These are phyloP conservation scores for Blastocystis sp. DNA, from an alignment of 352 stramenopile species.

Conservation along the genomic window DNA sequence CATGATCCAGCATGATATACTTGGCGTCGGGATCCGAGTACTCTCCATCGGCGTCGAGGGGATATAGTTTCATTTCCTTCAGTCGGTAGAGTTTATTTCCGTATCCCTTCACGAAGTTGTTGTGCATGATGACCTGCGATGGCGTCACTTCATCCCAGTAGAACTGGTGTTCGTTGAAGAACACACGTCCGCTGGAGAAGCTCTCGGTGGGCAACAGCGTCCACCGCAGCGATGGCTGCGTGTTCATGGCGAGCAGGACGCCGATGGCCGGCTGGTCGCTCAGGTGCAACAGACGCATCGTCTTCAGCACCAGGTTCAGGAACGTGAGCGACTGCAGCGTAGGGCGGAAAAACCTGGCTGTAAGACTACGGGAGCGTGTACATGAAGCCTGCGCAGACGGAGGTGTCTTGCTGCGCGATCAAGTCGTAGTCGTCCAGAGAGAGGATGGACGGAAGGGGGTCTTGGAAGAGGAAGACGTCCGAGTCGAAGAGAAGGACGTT, in stretches of 20 bases:
- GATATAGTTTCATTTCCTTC: constrained; percentile 49
- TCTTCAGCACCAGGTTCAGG: not conserved
- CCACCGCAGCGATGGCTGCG: constrained; percentile 1
- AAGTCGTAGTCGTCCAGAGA: not conserved
- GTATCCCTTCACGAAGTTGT: constrained; percentile 28
- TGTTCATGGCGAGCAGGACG: not conserved
- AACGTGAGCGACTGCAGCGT: constrained; percentile 5
- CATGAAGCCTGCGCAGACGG: constrained; percentile 36
- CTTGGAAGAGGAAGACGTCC: constrained; percentile 9
- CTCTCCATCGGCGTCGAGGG: not conserved
- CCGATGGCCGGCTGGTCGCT: constrained; percentile 24
- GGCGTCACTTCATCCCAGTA: not conserved
- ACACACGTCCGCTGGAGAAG: constrained; percentile 10
- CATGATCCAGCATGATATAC: not conserved
- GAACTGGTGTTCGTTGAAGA: constrained; percentile 28
- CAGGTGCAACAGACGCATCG: not conserved
- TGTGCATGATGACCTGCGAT: constrained; percentile 33
- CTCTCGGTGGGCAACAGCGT: not conserved
- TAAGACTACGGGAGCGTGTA: not conserved
- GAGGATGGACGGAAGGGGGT: constrained; percentile 19
- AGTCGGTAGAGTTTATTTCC: constrained; percentile 37
- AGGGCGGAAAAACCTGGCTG: constrained; percentile 17
- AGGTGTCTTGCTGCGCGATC: constrained; percentile 11
- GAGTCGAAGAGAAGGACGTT: constrained; percentile 48
- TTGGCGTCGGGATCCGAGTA: not conserved